phyloP scores from a whole-genome alignment of 2,329 filamentous ascomycete species.

The Parascedosporium putredinis region DNA sequence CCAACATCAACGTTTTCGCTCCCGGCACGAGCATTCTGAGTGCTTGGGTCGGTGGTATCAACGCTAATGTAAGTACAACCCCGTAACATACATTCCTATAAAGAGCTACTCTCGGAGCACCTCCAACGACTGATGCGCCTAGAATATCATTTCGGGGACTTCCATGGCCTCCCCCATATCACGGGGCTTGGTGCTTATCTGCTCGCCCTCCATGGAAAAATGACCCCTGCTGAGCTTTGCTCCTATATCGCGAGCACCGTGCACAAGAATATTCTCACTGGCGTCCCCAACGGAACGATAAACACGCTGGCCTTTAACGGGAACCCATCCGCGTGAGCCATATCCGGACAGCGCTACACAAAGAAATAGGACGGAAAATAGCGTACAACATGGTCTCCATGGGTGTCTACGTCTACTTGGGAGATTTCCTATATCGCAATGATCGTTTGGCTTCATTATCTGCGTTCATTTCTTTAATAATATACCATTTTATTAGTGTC shows the following conservation, averaged over 20 bases:
- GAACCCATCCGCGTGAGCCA: not conserved
- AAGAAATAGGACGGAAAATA: too few relatives aligned
- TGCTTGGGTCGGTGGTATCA: slow-evolving; percentile 31
- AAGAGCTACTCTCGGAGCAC: too few relatives aligned
- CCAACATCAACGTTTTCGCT: slow-evolving; percentile 37
- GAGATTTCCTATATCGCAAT: too few relatives aligned
- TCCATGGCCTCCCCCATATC: slow-evolving; percentile 11
- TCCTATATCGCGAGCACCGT: slow-evolving; percentile 31
- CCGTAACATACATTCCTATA: too few relatives aligned
- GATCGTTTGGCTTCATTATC: too few relatives aligned
- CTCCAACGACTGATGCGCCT: not conserved
- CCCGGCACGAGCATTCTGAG: slow-evolving; percentile 35
- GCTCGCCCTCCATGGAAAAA: slow-evolving; percentile 42
- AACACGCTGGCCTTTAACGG: slow-evolving; percentile 49
- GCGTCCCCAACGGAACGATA: slow-evolving; percentile 30
- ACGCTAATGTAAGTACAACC: slow-evolving; percentile 22
- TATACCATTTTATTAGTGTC: too few relatives aligned
- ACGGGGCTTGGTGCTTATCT: slow-evolving; percentile 9
- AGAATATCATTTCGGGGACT: slow-evolving; percentile 9
- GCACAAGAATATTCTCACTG: slow-evolving; percentile 28
- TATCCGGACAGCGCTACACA: too few relatives aligned
- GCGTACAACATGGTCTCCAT: too few relatives aligned
- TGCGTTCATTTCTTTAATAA: too few relatives aligned
- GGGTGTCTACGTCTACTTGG: too few relatives aligned
- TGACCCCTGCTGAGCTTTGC: slow-evolving; percentile 34